Base-by-base conservation (phyloP, 2,329 filamentous ascomycete species). In the Ophioceras dolichostomum region DNA sequence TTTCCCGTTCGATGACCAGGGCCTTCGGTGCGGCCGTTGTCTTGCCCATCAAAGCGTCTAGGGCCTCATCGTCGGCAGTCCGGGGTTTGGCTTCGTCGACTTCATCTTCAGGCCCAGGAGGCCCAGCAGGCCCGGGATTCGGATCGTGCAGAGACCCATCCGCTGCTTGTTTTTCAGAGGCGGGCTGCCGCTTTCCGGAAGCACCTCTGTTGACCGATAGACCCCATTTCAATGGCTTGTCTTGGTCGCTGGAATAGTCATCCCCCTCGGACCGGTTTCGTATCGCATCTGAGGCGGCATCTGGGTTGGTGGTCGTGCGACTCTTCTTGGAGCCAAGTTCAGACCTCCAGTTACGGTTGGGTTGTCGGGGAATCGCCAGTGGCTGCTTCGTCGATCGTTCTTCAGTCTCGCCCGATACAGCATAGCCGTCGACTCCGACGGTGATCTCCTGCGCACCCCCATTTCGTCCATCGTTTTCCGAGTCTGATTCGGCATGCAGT, bases 401-500 rank as follows among this genome's bases (percentile, higher is more conserved):
- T n/a, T n/a, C n/a, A n/a, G n/a, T n/a, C n/a, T n/a, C n/a, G n/a
- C n/a, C n/a, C n/a, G n/a, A n/a, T n/a, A n/a, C n/a, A n/a, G n/a
- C n/a, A n/a, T n/a, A n/a, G n/a, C n/a, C n/a, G n/a, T n/a, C n/a
- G n/a, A n/a, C n/a, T n/a, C n/a, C n/a, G n/a, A n/a, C n/a, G n/a
- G n/a, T n/a, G n/a, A n/a, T n/a, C n/a, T n/a, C n/a, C n/a, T n/a
- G n/a, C n/a, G n/a, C n/a, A n/a, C n/a, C n/a, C n/a, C n/a, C n/a
- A n/a, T n/a, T n/a, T n/a, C n/a, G 5, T 19, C 29, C 53, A 3
- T 43, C 47, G 4, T 42, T 42, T 18, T 65, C 65, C 34, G 60
- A 65, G 41, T 58, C 65, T 29, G 60, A 65, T 43, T 56, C 58
- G 40, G 57, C 55, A 34, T 56, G 53, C 16, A 61, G 38, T 41